Evolutionary conservation across 106 monocot species (phyloP).

Genomic region (Posidonia australis): DNA sequence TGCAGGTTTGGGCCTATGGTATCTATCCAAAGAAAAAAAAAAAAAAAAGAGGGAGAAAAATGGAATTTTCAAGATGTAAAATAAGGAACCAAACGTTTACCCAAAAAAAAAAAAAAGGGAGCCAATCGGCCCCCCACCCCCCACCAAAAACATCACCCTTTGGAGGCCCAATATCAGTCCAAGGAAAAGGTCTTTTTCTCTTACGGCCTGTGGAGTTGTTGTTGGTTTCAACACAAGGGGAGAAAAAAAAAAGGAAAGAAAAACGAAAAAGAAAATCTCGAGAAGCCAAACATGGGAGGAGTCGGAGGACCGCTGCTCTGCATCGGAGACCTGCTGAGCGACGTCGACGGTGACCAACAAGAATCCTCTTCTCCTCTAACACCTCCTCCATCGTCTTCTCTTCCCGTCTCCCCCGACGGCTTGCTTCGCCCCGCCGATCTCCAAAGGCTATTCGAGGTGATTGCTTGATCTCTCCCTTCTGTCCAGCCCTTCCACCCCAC

Average conservation of each 20-base stretch:
- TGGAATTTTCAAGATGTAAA: too few relatives aligned
- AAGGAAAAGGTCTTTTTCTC: not conserved
- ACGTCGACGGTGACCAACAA: slow-evolving; percentile 42
- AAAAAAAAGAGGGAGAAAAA: too few relatives aligned
- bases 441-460: slow-evolving; percentile 54
- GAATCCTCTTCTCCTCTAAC: not conserved
- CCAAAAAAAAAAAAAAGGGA: too few relatives aligned
- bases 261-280: not conserved
- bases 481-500: not conserved
- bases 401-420: slow-evolving; percentile 5
- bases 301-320: slow-evolving; percentile 79
- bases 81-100: too few relatives aligned
- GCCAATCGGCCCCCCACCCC: too few relatives aligned
- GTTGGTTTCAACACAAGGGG: too few relatives aligned
- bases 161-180: too few relatives aligned
- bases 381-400: not conserved
- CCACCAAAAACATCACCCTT: too few relatives aligned
- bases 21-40: too few relatives aligned
- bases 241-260: too few relatives aligned
- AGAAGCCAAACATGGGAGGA: slow-evolving; percentile 35
- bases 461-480: not conserved
- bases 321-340: slow-evolving; percentile 83
- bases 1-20: too few relatives aligned
- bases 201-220: too few relatives aligned
- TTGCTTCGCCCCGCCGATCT: slow-evolving; percentile 41